Evolutionary conservation across 441 rosid species (phyloP).

Genomic region (Mallotus japonicus): DNA sequence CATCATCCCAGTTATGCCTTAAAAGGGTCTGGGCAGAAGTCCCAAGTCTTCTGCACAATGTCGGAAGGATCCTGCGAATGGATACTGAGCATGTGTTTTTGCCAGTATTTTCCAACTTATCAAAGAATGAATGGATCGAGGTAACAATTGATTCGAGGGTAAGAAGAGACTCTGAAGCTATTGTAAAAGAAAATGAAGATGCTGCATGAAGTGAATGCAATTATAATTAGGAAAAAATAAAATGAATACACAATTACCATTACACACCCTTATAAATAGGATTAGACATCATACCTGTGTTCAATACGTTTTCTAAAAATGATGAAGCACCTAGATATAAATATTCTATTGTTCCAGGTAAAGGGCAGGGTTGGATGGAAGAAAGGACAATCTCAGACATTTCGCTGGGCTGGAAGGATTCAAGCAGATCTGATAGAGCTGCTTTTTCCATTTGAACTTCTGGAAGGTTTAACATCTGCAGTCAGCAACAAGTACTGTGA

Average conservation of each 20-base stretch:
- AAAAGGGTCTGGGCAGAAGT: conserved; percentile 67
- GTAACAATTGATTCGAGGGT: conserved; percentile 54
- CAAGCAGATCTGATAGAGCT: conserved; percentile 54
- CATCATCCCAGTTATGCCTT: conserved; percentile 53
- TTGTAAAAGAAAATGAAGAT: conserved; percentile 66
- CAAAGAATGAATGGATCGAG: conserved; percentile 42
- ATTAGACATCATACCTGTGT: conserved; percentile 42
- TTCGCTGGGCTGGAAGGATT: conserved; percentile 58
- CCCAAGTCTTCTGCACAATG: conserved; percentile 50
- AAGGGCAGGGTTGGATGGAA: conserved; percentile 44
- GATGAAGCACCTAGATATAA: conserved; percentile 57
- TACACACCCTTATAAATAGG: conserved; percentile 8
- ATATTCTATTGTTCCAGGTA: conserved; percentile 60
- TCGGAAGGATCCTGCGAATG: conserved; percentile 37
- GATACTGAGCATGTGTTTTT: conserved; percentile 26
- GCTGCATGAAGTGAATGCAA: conserved; percentile 49
- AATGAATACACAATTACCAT: neutral
- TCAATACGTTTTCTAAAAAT: conserved; percentile 62
- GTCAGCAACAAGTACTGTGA: neutral
- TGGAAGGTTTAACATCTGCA: conserved; percentile 60
- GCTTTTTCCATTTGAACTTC: conserved; percentile 47
- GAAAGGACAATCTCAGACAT: conserved; percentile 36
- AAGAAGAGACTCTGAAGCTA: conserved; percentile 69
- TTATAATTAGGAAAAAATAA: conserved; percentile 9
- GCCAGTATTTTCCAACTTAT: conserved; percentile 41